Evolutionary conservation across 306 rosid species (phyloP).

Genomic region (Nissolia schottii): DNA sequence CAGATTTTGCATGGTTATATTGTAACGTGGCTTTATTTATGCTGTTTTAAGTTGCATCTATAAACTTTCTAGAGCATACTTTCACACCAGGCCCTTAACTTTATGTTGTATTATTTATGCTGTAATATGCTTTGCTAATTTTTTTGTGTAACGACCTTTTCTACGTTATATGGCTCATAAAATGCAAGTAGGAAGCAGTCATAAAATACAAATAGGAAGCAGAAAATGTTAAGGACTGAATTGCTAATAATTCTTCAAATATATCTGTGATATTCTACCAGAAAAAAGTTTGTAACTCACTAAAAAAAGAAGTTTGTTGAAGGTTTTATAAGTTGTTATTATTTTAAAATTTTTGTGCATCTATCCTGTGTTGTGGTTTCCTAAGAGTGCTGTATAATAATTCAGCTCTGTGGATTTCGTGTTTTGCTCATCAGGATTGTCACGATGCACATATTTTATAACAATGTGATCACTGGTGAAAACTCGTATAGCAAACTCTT

Average conservation of each 20-base stretch:
- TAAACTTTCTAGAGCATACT: background rate
- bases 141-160: background rate
- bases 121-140: background rate
- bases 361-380: background rate
- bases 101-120: background rate
- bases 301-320: no score
- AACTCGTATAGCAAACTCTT: slow-evolving; percentile 83
- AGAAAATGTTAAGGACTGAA: background rate
- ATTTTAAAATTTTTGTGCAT: slow-evolving; percentile 15
- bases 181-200: background rate
- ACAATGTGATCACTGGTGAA: slow-evolving; percentile 72
- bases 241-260: background rate
- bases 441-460: slow-evolving; percentile 66
- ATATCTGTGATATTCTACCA: slow-evolving; percentile 13
- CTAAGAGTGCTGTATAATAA: slow-evolving; percentile 14
- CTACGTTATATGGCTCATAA: background rate
- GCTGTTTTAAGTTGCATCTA: slow-evolving; percentile 18
- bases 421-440: slow-evolving; percentile 58
- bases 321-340: background rate
- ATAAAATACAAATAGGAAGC: background rate
- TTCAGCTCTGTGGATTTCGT: slow-evolving; percentile 30
- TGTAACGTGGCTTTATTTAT: background rate
- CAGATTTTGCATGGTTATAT: background rate
- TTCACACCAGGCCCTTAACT: background rate
- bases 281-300: background rate